Evolutionary conservation across 306 rosid genomes (phyloP), one percentile per base, ranked within the genome.

Genomic region (Medicago arabica): DNA sequence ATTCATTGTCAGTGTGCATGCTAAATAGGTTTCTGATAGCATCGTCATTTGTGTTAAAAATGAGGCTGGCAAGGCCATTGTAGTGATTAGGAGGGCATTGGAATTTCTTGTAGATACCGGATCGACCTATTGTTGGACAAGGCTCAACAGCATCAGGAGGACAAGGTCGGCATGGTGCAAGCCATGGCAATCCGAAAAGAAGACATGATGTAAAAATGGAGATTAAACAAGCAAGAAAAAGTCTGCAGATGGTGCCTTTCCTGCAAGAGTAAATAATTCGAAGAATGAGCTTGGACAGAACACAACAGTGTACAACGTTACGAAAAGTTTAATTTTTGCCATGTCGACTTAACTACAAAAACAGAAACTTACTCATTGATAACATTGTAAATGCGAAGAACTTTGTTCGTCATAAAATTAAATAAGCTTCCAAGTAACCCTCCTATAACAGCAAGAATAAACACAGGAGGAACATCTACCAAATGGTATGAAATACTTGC

Each of bases 61-160:
- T 90, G 69, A 95, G 98, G 84, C 99, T 95, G 71, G 99, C 99
- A 74, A 95, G 98, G 82, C 91, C 97, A 77, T 95, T 95, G 74
- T 95, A 92, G 63, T 92, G 83, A 77, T 83, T 81, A 67, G 90
- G 78, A 60, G 90, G 81, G 68, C 99, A 95, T 50, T 90, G 97
- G 49, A 95, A 95, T 89, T 90, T 95, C 91, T 95, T 95, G 90
- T 87, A 95, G 93, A 88, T 92, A 65, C 99, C 99, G 4, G 99
- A 95, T 78, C 97, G 92, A 70, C 97, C 97, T 51, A 95, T 90
- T 43, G 99, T 90, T 18, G 99, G 99, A 75, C 99, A 95, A 41
- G 84, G 89, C 83, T 95, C 97, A 39, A 67, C 57, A 64, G 99
- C 86, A 77, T 86, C 84, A 39, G 69, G 10, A 23, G 99, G 99